Base-by-base conservation (phyloP, 1,284 basidiomycete genomes). In the Pseudozyma flocculosa region DNA sequence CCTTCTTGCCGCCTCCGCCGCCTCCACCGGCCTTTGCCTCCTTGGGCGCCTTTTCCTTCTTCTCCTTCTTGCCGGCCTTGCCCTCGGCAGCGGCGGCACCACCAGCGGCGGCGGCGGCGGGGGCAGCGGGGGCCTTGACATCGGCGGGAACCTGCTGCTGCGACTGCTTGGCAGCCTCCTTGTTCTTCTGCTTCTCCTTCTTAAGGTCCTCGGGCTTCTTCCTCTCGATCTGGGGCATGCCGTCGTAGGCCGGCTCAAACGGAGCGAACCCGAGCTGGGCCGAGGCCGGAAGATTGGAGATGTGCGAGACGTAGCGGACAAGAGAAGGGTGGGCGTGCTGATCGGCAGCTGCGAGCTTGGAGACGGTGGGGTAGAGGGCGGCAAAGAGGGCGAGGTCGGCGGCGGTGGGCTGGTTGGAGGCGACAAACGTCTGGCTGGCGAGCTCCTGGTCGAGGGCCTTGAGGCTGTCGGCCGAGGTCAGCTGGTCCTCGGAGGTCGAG, bases 321-420 rank as follows among this genome's bases (percentile, higher is more conserved):
- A 78, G 60, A 32, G 73, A 74, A 2, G 75, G 73, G 34, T 59
- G 58, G 34, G 69, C 62, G 43, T 78, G 70, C 59, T 78, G 75
- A 19, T 66, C 60, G 21, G 64, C 43, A 11, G 72, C 54, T 13
- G 67, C 50, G n/a, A 70, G 56, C 45, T 69, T 68, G 19, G 72
- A 68, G 3, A 75, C 61, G 18, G 61, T 37, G n/a, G 70, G 64
- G 51, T 75, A 70, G 29, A 75, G 61, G 40, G 66, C 63, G 4
- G 73, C 70, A 34, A 76, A 74, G 26, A 78, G 71, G 14, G 75
- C 68, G 40, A 74, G 62, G 55, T 78, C 75, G 24, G 75, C 75
- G 1, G 70, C 68, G 5, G 74, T 75, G 23, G 70, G 69, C 46
- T 54, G 45, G 48, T 73, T 70, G 14, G 61, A 50, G 18, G 63